Base-by-base conservation (phyloP, 306 rosid genomes). In the Phaseolus lunatus region DNA sequence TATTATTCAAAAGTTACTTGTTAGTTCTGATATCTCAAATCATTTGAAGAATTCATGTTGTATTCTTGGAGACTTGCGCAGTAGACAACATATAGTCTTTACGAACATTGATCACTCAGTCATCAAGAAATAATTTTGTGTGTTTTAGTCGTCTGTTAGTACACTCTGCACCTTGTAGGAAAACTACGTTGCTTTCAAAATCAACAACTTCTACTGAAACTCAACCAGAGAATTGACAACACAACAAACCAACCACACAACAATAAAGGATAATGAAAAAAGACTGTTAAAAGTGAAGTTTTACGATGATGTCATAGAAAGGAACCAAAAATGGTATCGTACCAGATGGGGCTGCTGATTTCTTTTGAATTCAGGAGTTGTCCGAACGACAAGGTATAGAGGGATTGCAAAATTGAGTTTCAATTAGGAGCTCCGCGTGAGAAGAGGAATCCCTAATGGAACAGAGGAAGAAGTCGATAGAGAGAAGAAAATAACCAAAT, bases 371-470 rank as follows among this genome's bases (percentile, higher is more conserved):
- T 33, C 23, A 66, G 33, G 27, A 49, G 58, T 71, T 71, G 47
- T 50, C 41, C 19, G 49, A 78, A 70, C 27, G 16, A 37, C 8
- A 37, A 57, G 31, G 7, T 57, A 9, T 20, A 62, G 4, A 27
- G 43, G 18, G 11, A 1, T 29, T 27, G 50, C 19, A 52, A 33
- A 59, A 78, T 16, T 26, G 54, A 66, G 67, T 3, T 66, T 66
- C 2, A 23, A 77, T 24, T 78, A 12, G 44, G 20, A 24, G 64
- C 22, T 69, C 16, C 10, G 53, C 10, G 70, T 9, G 76, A 59
- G 23, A 58, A 29, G 10, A 22, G 54, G 9, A 79, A 70, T 61
- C 72, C 82, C 82, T 79, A 70, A 49, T 2, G 59, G 13, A 67
- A 22, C 23, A 66, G 48, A 54, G 29, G 68, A 65, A 9, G 68